Percentiles rank a stretch among this genome's conserved stretches.
Evolutionary conservation across 73 alveolate genomes (phyloP).

Genomic region (Uronychia binucleata): DNA sequence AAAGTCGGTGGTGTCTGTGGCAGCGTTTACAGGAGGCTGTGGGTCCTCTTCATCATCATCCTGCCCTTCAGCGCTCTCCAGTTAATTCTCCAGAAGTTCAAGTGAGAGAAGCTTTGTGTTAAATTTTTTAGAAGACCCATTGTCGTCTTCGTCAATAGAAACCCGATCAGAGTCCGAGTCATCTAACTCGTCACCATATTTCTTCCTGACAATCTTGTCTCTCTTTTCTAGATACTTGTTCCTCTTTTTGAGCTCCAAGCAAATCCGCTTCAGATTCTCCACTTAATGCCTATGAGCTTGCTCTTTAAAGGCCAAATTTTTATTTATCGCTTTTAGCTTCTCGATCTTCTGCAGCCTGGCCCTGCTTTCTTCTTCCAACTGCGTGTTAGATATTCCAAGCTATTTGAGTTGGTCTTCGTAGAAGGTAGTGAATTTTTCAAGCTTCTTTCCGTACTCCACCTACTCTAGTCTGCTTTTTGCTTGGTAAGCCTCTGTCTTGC

Average conservation of each 20-base stretch:
- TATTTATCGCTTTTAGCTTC: not conserved
- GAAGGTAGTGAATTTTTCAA: not conserved
- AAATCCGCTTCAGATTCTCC: not conserved
- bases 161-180: not conserved
- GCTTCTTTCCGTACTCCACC: not conserved
- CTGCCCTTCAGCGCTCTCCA: not conserved
- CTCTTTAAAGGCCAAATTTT: too few species aligned
- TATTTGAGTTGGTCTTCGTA: not conserved
- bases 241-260: not conserved
- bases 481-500: not conserved
- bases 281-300: not conserved
- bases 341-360: not conserved
- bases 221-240: not conserved
- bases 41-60: not conserved
- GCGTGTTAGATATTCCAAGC: not conserved
- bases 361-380: not conserved
- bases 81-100: not conserved
- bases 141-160: not conserved
- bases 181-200: not conserved
- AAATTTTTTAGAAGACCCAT: not conserved
- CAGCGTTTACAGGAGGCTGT: not conserved
- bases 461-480: not conserved
- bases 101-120: not conserved
- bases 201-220: not conserved
- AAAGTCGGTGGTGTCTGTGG: not conserved